Percentiles rank a stretch among this genome's conserved stretches.
Conservation (phyloP, 2,329 filamentous ascomycete species). For the Byssoonygena ceratinophila region DNA sequence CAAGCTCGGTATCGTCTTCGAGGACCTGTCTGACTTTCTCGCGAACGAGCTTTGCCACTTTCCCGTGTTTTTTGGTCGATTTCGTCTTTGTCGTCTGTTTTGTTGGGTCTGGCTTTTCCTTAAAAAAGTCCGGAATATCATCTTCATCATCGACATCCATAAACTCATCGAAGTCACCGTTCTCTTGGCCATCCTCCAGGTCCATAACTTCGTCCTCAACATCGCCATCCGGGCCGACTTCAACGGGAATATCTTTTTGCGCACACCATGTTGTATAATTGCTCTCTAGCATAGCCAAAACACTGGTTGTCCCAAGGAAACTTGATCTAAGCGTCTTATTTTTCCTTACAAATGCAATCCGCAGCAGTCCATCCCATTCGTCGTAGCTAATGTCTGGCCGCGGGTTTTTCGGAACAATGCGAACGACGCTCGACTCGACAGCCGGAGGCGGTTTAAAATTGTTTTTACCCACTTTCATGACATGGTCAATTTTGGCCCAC, state of each 20-base stretch:
- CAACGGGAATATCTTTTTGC: conserved; percentile 67
- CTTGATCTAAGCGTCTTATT: conserved; percentile 79
- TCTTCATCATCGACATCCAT: conserved; percentile 46
- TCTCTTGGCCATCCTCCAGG: conserved; percentile 25
- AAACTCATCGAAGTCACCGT: conserved; percentile 41
- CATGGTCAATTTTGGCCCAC: conserved; percentile 60
- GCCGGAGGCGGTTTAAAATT: conserved; percentile 93
- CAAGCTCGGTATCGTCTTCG: conserved; percentile 66
- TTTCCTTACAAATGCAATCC: conserved; percentile 74
- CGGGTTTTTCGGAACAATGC: conserved; percentile 77
- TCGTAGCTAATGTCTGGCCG: conserved; percentile 83
- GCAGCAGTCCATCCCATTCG: conserved; percentile 84
- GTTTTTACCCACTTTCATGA: conserved; percentile 91
- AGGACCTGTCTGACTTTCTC: conserved; percentile 79
- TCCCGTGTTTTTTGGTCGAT: conserved; percentile 59
- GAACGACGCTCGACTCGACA: conserved; percentile 83
- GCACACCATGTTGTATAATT: conserved; percentile 90
- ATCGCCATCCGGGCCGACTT: conserved; percentile 48
- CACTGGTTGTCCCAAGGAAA: conserved; percentile 69
- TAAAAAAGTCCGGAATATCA: conserved; percentile 75
- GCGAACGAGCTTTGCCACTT: conserved; percentile 68
- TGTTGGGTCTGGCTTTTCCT: conserved; percentile 44
- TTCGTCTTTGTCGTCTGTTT: conserved; percentile 42
- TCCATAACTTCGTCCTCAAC: conserved; percentile 29
- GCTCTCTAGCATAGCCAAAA: conserved; percentile 69